Base-by-base conservation (phyloP, 345 rosid genomes). In the Gossypium herbaceum region DNA sequence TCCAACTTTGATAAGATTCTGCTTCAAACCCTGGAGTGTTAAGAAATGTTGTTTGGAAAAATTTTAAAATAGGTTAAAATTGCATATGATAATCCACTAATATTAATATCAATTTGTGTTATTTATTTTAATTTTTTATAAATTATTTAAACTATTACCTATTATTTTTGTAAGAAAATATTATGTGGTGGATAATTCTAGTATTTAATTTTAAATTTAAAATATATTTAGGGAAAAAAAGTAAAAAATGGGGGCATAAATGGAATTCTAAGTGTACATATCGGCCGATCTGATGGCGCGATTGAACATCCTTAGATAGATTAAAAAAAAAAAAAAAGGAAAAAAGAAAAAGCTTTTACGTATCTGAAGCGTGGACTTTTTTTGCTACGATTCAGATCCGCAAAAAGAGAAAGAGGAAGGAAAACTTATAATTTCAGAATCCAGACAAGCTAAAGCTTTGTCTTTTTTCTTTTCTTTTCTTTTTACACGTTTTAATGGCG, bases 351-450 rank as follows among this genome's bases (percentile, higher is more conserved):
- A 2, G 44, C 47, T 22, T 64, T 45, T 45, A 7, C 11, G 60
- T 73, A 20, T 56, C 25, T 50, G 80, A 43, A 62, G 83, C 88
- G 85, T 87, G 82, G 87, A 87, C 90, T 81, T 82, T 84, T 47
- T 55, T n/a, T 43, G 52, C 15, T 12, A 13, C 24, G 19, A n/a
- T 80, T 48, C 82, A 82, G 82, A 80, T 79, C 90, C 72, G 25
- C 80, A n/a, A 52, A 69, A 54, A 43, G 2, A 19, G 51, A 43
- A 65, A 44, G 43, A 17, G 48, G 9, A 48, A 75, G 50, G 69
- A 65, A 45, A 62, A 47, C 54, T 73, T 47, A 2, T 22, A 34
- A 25, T 2, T 19, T 12, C 59, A 20, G 27, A 43, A 15, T 25
- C 59, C 47, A 3, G 13, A 34, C 9, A 24, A n/a, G 3, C 8